Evolutionary conservation across 495 filamentous ascomycete genomes (phyloP), one percentile per base, ranked within the genome.

Genomic region (Cercophora scortea): DNA sequence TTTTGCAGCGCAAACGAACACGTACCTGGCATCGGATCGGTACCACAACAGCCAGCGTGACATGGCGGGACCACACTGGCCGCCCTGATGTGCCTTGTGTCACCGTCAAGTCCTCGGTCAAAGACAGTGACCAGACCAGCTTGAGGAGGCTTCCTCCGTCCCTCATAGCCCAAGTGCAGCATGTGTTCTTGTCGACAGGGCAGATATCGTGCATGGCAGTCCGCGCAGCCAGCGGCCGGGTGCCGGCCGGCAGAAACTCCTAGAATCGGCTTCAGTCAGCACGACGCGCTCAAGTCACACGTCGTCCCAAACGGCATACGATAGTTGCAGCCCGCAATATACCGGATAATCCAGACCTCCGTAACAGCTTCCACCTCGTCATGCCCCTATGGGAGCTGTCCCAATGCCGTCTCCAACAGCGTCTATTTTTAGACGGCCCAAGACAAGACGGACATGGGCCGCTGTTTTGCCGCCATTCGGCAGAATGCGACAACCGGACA

Each of bases 351-450:
- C 25, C 49, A 42, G 9, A 17, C 16, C 13, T 40, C n/a, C n/a
- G 17, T 18, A 17, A 8, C 41, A 25, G 13, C 43, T 50, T 32
- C 10, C 36, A 33, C 17, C 4, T 39, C 19, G 18, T 41, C 42
- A 33, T 32, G 32, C 7, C 36, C 13, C 7, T 10, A 8, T 38
- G 10, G 36, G 36, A 4, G 13, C 36, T 42, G 15, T 32, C 15
- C 15, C 47, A 32, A 11, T 49, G 39, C 33, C 25, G n/a, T 15
- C 19, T 50, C 33, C 42, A 16, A 8, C 34, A 9, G 19, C 8
- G 40, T 10, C 43, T 56, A 56, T 56, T 56, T 56, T 56, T 56
- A 47, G 53, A 47, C 39, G 32, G 16, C 35, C 36, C 36, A 38
- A 13, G 36, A 11, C 36, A 13, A 2, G 9, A 38, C 10, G 7